These are phyloP conservation scores for Trichoderma koningiopsis DNA, from an alignment of 2,329 filamentous ascomycete genomes.

Conservation along the genomic window DNA sequence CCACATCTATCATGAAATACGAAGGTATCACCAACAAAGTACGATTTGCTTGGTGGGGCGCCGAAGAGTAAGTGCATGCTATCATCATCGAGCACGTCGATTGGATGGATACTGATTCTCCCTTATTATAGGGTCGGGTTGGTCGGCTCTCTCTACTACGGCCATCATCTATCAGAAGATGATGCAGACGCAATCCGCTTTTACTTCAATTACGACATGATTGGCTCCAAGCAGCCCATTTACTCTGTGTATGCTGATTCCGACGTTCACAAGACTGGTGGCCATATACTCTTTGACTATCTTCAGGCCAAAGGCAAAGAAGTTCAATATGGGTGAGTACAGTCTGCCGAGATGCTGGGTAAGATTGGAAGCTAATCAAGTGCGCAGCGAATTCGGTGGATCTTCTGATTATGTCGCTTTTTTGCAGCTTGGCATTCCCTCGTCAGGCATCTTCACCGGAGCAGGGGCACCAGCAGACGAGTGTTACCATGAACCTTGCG, in stretches of 20 bases:
- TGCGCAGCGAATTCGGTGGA: slow-evolving; percentile 36
- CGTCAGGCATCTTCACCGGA: slow-evolving; percentile 45
- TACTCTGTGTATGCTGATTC: slow-evolving; percentile 46
- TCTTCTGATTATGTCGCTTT: slow-evolving; percentile 45
- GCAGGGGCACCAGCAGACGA: slow-evolving; percentile 38
- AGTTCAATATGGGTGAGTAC: slow-evolving; percentile 34
- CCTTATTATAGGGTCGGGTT: slow-evolving; percentile 40
- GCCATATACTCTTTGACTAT: slow-evolving; percentile 37
- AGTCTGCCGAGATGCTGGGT: no score
- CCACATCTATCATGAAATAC: slow-evolving; percentile 39
- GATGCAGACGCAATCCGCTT: slow-evolving; percentile 60
- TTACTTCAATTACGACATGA: slow-evolving; percentile 75
- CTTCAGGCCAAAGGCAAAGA: slow-evolving; percentile 35
- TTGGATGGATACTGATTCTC: background rate
- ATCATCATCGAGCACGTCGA: background rate
- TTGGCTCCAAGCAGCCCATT: slow-evolving; percentile 48
- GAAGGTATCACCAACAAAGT: slow-evolving; percentile 44
- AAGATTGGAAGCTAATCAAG: background rate
- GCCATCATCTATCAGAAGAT: slow-evolving; percentile 38
- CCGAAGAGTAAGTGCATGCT: slow-evolving; percentile 41
- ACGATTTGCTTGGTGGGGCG: slow-evolving; percentile 45
- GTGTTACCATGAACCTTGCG: slow-evolving; percentile 46
- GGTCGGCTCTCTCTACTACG: slow-evolving; percentile 48
- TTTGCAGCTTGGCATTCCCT: slow-evolving; percentile 41
- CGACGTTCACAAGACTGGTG: slow-evolving; percentile 42